These are phyloP conservation scores for Anaeromyces robustus DNA, from an alignment of 192 early-diverging fungal species.

Conservation along the genomic window DNA sequence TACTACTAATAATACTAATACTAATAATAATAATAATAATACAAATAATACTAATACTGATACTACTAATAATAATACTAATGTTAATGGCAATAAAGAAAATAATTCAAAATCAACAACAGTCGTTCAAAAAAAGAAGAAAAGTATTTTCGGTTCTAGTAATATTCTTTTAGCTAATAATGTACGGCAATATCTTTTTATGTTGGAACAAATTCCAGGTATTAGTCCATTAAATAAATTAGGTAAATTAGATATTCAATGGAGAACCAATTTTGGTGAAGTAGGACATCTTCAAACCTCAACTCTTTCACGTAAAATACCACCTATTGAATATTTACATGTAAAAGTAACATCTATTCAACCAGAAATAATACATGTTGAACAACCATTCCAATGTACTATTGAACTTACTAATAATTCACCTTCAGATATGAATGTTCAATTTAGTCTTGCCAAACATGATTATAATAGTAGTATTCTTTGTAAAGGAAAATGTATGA, in stretches of 20 bases:
- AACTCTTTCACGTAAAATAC: slow-evolving; percentile 71
- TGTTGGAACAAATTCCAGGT: slow-evolving; percentile 47
- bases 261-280: slow-evolving; percentile 80
- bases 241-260: slow-evolving; percentile 90
- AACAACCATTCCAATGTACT: slow-evolving; percentile 42
- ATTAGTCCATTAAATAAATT: slow-evolving; percentile 56
- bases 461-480: slow-evolving; percentile 59
- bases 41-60: too few relatives aligned
- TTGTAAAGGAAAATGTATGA: slow-evolving; percentile 38
- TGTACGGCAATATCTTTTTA: slow-evolving; percentile 80
- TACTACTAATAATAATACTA: too few relatives aligned
- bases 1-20: too few relatives aligned
- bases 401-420: slow-evolving; percentile 45
- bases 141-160: slow-evolving; percentile 2
- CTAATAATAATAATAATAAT: too few relatives aligned
- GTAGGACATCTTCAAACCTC: slow-evolving; percentile 82
- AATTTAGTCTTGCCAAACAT: slow-evolving; percentile 47
- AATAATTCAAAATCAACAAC: too few relatives aligned
- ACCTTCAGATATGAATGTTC: slow-evolving; percentile 32
- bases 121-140: background rate
- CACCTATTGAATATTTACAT: slow-evolving; percentile 52
- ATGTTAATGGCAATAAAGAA: too few relatives aligned
- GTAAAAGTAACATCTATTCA: slow-evolving; percentile 27
- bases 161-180: slow-evolving; percentile 32
- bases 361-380: slow-evolving; percentile 23